A percentile compares a stretch with the other conserved stretches of the same genome.
These are phyloP conservation scores for Funneliformis geosporum DNA, from an alignment of 192 early-diverging fungal genomes.

Conservation along the genomic window DNA sequence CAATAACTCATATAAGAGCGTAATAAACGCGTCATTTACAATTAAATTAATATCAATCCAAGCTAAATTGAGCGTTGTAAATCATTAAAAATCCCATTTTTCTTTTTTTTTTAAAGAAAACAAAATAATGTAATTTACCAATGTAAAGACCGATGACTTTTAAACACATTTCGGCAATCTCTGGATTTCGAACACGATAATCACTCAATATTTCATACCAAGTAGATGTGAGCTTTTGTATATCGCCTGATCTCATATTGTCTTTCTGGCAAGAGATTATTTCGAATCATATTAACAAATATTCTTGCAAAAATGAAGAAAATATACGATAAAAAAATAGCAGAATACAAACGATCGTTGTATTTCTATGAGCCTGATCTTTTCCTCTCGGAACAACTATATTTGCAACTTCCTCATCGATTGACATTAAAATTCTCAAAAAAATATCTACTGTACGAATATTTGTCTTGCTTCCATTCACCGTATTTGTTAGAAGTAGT, in stretches of 20 bases:
- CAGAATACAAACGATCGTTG: conserved; percentile 51
- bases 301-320: neutral
- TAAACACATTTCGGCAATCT: conserved; percentile 67
- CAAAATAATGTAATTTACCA: conserved; percentile 32
- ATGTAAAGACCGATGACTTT: conserved; percentile 84
- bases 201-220: conserved; percentile 78
- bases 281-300: neutral
- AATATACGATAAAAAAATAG: neutral
- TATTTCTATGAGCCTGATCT: conserved; percentile 73
- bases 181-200: conserved; percentile 55
- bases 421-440: conserved; percentile 71
- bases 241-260: conserved; percentile 80
- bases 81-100: too few species aligned
- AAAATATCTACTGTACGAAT: conserved; percentile 69
- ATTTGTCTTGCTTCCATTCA: conserved; percentile 50
- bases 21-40: conserved; percentile 79
- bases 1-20: conserved; percentile 74
- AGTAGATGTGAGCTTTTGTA: conserved; percentile 65
- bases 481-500: conserved; percentile 55
- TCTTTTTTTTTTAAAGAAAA: too few species aligned
- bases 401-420: conserved; percentile 89
- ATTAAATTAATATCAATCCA: conserved; percentile 96
- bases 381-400: conserved; percentile 63
- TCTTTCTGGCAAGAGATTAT: conserved; percentile 63
- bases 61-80: conserved; percentile 36